Evolutionary conservation across 1,139 yeast species (phyloP).

Genomic region (Saccharomyces hybrid): DNA sequence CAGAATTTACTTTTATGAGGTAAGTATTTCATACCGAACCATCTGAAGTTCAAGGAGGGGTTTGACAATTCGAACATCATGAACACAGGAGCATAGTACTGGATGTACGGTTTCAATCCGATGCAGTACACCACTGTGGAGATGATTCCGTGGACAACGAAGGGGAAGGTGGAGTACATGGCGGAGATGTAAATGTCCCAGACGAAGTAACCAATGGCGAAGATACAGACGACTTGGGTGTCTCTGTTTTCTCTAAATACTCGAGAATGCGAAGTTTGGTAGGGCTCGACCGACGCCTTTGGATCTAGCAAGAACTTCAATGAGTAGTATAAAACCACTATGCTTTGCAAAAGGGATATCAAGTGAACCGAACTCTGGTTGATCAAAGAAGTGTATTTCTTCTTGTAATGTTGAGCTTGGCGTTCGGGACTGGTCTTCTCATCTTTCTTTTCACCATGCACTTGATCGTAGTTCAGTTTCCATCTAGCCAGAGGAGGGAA

Average conservation of each 20-base stretch:
- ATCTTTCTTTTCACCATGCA: conserved; percentile 4
- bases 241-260: conserved; percentile 70
- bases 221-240: conserved; percentile 60
- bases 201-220: conserved; percentile 80
- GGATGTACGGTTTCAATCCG: conserved; percentile 64
- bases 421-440: conserved; percentile 6
- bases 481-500: conserved; percentile 23
- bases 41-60: conserved; percentile 85
- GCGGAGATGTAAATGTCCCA: conserved; percentile 80
- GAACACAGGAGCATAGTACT: conserved; percentile 80
- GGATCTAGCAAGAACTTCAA: conserved; percentile 15
- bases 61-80: conserved; percentile 85
- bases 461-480: conserved; percentile 8
- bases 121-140: conserved; percentile 68
- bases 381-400: conserved; percentile 12
- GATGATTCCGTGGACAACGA: conserved; percentile 77
- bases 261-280: conserved; percentile 36
- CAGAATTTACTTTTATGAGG: conserved; percentile 42
- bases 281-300: conserved; percentile 9
- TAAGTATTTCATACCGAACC: conserved; percentile 69
- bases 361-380: conserved; percentile 30
- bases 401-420: conserved; percentile 6
- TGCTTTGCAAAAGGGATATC: conserved; percentile 29
- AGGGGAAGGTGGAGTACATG: conserved; percentile 56
- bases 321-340: conserved; percentile 28